A percentile compares a stretch with the other conserved stretches of the same genome.
These are phyloP conservation scores for Paraleonurus japonicus DNA, from an alignment of 257 asterid genomes.

Conservation along the genomic window DNA sequence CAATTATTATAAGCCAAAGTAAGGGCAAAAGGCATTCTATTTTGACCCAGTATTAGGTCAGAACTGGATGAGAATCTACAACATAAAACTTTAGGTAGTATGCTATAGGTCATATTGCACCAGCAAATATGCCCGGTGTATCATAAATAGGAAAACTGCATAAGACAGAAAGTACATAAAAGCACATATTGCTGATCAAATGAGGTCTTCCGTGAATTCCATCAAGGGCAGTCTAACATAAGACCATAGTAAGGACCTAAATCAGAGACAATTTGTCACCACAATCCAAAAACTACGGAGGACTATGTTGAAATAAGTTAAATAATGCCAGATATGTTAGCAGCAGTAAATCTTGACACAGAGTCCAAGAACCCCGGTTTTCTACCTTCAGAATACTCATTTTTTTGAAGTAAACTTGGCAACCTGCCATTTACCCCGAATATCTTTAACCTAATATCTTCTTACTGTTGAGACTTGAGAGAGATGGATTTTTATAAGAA, in stretches of 20 bases:
- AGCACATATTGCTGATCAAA: conserved; percentile 2
- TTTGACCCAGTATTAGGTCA: too few relatives aligned
- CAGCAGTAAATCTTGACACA: background rate
- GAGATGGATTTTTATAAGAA: too few relatives aligned
- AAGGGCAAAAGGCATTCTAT: too few relatives aligned
- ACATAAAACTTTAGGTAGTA: too few relatives aligned
- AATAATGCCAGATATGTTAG: conserved; percentile 5
- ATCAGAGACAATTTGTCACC: background rate
- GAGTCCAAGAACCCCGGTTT: background rate
- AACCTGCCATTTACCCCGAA: background rate
- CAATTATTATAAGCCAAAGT: too few relatives aligned
- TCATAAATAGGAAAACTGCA: background rate
- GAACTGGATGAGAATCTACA: too few relatives aligned
- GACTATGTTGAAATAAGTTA: background rate
- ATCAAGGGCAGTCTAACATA: background rate
- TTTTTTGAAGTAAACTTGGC: background rate
- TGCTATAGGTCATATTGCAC: too few relatives aligned
- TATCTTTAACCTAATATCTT: background rate
- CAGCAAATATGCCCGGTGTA: background rate
- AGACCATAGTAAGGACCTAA: conserved; percentile 4
- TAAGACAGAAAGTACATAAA: background rate
- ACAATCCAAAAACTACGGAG: background rate
- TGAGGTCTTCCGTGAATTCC: conserved; percentile 1
- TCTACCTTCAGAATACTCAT: background rate
- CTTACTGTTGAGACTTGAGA: too few relatives aligned